Base-by-base conservation (phyloP, 2,329 filamentous ascomycete genomes). In the Cryphonectria parasitica region DNA sequence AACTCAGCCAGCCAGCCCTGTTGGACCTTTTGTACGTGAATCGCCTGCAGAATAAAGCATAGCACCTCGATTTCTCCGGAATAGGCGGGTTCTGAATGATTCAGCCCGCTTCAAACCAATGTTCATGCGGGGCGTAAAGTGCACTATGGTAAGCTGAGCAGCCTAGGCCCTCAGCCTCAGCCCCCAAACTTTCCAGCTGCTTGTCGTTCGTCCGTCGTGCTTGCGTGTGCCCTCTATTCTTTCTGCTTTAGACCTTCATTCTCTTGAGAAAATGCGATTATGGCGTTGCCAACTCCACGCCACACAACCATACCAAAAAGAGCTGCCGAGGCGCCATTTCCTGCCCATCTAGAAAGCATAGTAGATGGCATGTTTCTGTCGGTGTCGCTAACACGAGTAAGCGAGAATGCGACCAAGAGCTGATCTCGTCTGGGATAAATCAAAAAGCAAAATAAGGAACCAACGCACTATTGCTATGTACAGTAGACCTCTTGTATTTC, bases 301-400 rank as follows among this genome's bases (percentile, higher is more conserved):
- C 54, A 58, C 54, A 19, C 22, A 15, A 10, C 8, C 45, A n/a
- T 19, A n/a, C 7, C 45, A 10, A 49, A 49, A n/a, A 49, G 19
- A 49, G 45, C 19, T 15, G 34, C 58, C 11, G 34, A 39, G 25
- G 31, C 58, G 58, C 31, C 17, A 13, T 39, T 39, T 39, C 13
- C 39, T 22, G 34, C 31, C 19, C 3, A 36, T 25, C 34, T 39
- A 10, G 58, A 25, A 61, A 39, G 58, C 31, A 61, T 61, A 22
- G 34, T 61, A 22, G 34, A 39, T 34, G 22, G 10, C 34, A 34
- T 34, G 34, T 34, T 34, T 39, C 8, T 61, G 58, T 39, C 34
- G 58, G 58, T 61, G 58, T 61, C 58, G 58, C 58, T 61, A 61
- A 61, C 58, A 61, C 58, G 34, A 25, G 58, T 39, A 15, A 39